Percentiles rank a stretch among this genome's conserved stretches.
phyloP scores from a whole-genome alignment of 495 filamentous ascomycete genomes.

The Stereocaulon alpinum region DNA sequence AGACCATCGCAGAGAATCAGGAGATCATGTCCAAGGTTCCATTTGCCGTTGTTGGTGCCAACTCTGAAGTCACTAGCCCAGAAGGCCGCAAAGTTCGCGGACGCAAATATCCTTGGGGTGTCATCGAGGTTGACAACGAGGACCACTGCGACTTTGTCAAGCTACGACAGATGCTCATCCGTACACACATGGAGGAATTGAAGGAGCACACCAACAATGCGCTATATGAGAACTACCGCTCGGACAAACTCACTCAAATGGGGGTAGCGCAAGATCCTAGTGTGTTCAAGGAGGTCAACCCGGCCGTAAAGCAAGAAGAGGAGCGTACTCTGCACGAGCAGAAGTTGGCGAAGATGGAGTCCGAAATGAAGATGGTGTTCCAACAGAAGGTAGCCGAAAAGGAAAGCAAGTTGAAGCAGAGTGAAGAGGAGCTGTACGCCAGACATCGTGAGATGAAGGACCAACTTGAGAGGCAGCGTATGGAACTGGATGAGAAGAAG shows the following conservation, averaged over 20 bases:
- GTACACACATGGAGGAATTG: constrained; percentile 99
- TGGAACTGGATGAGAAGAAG: constrained; percentile 97
- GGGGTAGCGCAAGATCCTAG: constrained; percentile 96
- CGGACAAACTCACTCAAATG: constrained; percentile 96
- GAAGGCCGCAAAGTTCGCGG: constrained; percentile 95
- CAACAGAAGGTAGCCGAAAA: constrained; percentile 99
- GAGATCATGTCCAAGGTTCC: constrained; percentile 99
- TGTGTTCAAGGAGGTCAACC: constrained; percentile 99
- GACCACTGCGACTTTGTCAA: constrained; percentile 99
- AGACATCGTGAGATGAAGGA: constrained; percentile 99
- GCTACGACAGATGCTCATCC: constrained; percentile 98
- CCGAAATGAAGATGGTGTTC: constrained; percentile 99
- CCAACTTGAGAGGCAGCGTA: constrained; percentile 85
- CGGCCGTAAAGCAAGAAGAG: constrained; percentile 99
- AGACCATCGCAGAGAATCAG: constrained; percentile 98
- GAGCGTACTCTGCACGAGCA: constrained; percentile 96
- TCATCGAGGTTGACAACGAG: constrained; percentile 99
- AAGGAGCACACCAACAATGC: constrained; percentile 99
- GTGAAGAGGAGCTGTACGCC: constrained; percentile 96
- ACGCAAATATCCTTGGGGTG: constrained; percentile 94
- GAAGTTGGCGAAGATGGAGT: constrained; percentile 99
- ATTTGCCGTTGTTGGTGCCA: constrained; percentile 95
- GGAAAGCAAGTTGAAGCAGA: constrained; percentile 98
- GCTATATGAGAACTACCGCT: constrained; percentile 98
- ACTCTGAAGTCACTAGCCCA: constrained; percentile 76